Percentiles rank a stretch among this genome's conserved stretches.
Evolutionary conservation across 169 alveolate genomes (phyloP).

Genomic region (Cryptosporidium felis): DNA sequence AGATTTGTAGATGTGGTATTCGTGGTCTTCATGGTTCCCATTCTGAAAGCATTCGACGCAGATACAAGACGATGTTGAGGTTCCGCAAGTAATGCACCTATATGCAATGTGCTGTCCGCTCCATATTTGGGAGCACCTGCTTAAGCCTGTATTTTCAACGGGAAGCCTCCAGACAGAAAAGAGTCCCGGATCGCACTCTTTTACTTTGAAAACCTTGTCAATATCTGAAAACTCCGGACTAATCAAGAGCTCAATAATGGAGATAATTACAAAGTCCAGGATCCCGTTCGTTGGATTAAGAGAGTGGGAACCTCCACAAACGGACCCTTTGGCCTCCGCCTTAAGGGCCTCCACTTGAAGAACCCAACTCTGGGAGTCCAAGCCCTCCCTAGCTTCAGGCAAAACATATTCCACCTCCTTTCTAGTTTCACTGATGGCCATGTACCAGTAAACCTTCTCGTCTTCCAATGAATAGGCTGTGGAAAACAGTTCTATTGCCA

Average conservation of each 20-base stretch:
- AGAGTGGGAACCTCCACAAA: neutral
- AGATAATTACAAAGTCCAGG: constrained; percentile 36
- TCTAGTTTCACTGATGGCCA: constrained; percentile 1
- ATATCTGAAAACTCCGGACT: constrained; percentile 14
- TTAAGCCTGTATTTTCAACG: neutral
- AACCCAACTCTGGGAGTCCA: neutral
- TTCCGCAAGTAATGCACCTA: constrained; percentile 75
- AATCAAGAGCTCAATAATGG: constrained; percentile 27
- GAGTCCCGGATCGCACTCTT: neutral
- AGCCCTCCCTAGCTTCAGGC: no score
- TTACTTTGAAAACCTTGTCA: neutral
- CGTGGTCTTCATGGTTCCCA: constrained; percentile 73
- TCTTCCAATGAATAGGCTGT: constrained; percentile 44
- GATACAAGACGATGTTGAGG: constrained; percentile 73
- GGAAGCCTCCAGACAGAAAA: constrained; percentile 38
- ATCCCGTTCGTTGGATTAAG: constrained; percentile 28
- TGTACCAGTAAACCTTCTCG: constrained; percentile 40
- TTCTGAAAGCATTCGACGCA: constrained; percentile 75
- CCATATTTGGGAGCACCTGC: constrained; percentile 75
- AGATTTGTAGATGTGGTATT: constrained; percentile 73
- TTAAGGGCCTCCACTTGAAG: neutral
- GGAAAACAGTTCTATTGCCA: constrained; percentile 40
- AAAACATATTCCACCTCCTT: neutral
- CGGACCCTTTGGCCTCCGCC: neutral
- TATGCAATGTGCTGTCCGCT: constrained; percentile 76